Base-by-base conservation (phyloP, 768 basidiomycete species). In the Kwoniella pini region DNA sequence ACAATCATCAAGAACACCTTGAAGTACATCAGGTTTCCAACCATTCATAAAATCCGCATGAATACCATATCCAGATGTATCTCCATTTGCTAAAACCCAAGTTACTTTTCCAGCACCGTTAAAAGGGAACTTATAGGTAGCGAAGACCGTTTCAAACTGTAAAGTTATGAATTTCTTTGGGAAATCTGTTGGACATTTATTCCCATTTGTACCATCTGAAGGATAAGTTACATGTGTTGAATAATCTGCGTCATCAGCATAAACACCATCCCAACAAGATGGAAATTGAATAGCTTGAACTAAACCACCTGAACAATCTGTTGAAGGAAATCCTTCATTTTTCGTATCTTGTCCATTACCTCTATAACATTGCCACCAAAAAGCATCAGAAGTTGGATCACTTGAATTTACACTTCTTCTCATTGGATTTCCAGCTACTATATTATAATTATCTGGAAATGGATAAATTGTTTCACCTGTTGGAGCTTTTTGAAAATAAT, bases 361-460 rank as follows among this genome's bases (percentile, higher is more conserved):
- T 44, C 65, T 33, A 27, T 62, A 62, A 50, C 65, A 66, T 39
- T 62, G 57, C 45, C 54, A 66, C 60, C 60, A 68, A 12, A 64
- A 31, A 9, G 57, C 51, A 17, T 36, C 15, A 15, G 7, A 15
- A 36, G 33, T 15, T 7, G 33, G 33, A 36, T 64, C 58, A 19
- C 54, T 40, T 10, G 31, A 19, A 44, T 68, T 68, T 38, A 58
- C 42, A 13, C 44, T 36, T 27, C 66, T 27, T 11, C 66, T 43
- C 50, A 63, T 57, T 10, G 66, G 66, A 28, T 68, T 27, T 9
- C 66, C 66, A 12, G 55, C 66, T 6, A 68, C 62, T 31, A 68
- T 39, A 24, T 68, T 68, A 42, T 57, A 68, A 43, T 68, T 68
- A 56, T 68, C 66, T 1, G 66, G 66, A 43, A 63, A 68, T 10